Evolutionary conservation across 176 grass and related monocot species (phyloP), one percentile per base, ranked within the genome.

Genomic region (Cenchrus americanus): DNA sequence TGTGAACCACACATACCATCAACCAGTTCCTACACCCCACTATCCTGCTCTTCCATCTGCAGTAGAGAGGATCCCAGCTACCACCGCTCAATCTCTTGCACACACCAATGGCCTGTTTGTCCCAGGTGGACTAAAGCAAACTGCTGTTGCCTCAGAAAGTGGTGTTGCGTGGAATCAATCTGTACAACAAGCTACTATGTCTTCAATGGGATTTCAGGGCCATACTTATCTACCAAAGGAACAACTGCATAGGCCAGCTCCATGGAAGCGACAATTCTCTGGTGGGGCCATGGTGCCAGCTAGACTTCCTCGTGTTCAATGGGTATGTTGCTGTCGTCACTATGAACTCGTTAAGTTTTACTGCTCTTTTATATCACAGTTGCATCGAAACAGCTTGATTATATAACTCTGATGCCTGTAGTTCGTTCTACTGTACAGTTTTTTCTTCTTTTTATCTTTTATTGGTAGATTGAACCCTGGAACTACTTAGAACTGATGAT

Each of bases 231-330:
- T 71, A 77, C 71, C 63, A 81, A 82, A 83, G 52, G 77, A 69
- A 82, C 73, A 77, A 32, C 42, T 52, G 30, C 27, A 14, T 44
- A 87, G 86, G 43, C 59, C 86, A 83, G 43, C 48, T 80, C 43
- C 81, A 81, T 77, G 76, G 74, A 93, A 90, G 88, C 89, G 83
- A 34, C 74, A 86, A 83, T 30, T 49, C 58, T 52, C 75, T 64
- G 54, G 58, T 77, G 53, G 78, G 86, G 42, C 67, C 6, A 40
- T n/a, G 77, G 22, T 63, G 19, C 66, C 82, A 57, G 66, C 59
- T 85, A 85, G 62, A 84, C 55, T 40, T 47, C 41, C 8, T 66
- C 86, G 54, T 87, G 80, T 59, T 41, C 78, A 64, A 79, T 86
- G 63, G 91, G 88, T 91, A 93, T 70, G 69, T 23, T 27, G 6